Percentiles rank a stretch among this genome's conserved stretches.
These are phyloP conservation scores for Chalaropsis thielavioides DNA, from an alignment of 2,329 filamentous ascomycete species.

Conservation along the genomic window DNA sequence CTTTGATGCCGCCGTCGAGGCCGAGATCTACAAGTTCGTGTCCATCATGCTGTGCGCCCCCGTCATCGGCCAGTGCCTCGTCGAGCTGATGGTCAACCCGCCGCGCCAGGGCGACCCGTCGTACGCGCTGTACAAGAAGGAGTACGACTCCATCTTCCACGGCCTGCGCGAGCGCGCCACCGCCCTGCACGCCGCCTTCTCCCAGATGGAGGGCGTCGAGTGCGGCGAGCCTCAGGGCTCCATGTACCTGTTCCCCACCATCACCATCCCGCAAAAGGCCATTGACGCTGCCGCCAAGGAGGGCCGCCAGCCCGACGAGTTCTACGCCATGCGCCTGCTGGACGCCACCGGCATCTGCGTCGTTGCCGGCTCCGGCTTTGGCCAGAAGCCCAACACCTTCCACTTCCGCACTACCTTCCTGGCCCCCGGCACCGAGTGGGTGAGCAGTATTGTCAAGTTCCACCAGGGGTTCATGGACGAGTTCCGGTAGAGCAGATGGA, in stretches of 20 bases:
- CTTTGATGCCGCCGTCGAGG: conserved; percentile 72
- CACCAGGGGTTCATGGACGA: conserved; percentile 83
- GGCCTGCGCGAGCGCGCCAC: conserved; percentile 66
- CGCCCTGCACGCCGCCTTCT: conserved; percentile 80
- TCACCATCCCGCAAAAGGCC: conserved; percentile 63
- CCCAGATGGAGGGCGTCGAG: conserved; percentile 88
- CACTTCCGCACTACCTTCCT: conserved; percentile 97
- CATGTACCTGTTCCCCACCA: conserved; percentile 98
- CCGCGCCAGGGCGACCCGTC: conserved; percentile 71
- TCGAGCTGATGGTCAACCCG: conserved; percentile 97
- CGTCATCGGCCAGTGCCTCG: conserved; percentile 87
- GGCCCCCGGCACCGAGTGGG: conserved; percentile 91
- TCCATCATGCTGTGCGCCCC: conserved; percentile 94
- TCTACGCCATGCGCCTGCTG: conserved; percentile 81
- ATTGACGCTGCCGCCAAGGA: conserved; percentile 60
- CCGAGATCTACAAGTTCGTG: conserved; percentile 97
- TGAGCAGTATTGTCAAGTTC: conserved; percentile 73
- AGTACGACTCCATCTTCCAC: conserved; percentile 70
- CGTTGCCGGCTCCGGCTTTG: conserved; percentile 83
- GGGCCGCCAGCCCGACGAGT: conserved; percentile 69
- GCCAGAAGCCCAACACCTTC: conserved; percentile 77
- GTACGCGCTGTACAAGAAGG: conserved; percentile 66
- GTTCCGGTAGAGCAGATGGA: conserved; percentile 37
- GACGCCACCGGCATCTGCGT: conserved; percentile 92
- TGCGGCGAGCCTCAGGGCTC: conserved; percentile 81